Evolutionary conservation across 441 rosid genomes (phyloP), one percentile per base, ranked within the genome.

Genomic region (Populus hybrid): DNA sequence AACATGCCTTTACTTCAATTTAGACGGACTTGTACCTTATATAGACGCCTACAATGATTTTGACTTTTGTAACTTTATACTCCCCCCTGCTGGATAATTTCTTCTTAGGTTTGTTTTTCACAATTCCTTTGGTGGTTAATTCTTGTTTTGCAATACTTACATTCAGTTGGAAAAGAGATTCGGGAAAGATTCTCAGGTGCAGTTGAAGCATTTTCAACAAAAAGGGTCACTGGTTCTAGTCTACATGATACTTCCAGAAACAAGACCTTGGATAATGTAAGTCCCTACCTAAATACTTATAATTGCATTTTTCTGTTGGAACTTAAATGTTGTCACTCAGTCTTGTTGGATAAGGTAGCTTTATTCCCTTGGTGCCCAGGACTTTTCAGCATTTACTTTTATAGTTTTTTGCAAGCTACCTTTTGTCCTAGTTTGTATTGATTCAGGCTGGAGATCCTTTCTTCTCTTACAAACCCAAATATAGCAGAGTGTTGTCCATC

Each of bases 101-200:
- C 9, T 16, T 69, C 24, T 3, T 34, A 4, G 53, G 12, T 23
- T 11, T 73, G 34, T 67, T 6, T 6, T 32, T 18, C 40, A 67
- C 32, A 57, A 69, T 69, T 12, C 46, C 14, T 46, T 59, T 40
- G 3, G 12, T 61, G 78, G 38, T 40, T 75, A 40, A 70, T 71
- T 28, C 67, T 16, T 61, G 5, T 19, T 69, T 66, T 59, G 16
- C 26, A 68, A 71, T 68, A n/a, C 75, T 57, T 75, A 32, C 16
- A 71, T 86, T 14, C 83, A 90, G 92, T 86, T 70, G 98, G 97
- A 71, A 94, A 85, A 81, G 98, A 97, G 71, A 87, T 87, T 7
- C 94, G 95, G 5, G 98, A 89, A 19, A 92, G 91, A 89, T 81
- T 88, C 70, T 89, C 98, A 4, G 99, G 97, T 82, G 98, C 98